Evolutionary conservation across 106 monocot genomes (phyloP).

Genomic region (Dendrobium nobile): DNA sequence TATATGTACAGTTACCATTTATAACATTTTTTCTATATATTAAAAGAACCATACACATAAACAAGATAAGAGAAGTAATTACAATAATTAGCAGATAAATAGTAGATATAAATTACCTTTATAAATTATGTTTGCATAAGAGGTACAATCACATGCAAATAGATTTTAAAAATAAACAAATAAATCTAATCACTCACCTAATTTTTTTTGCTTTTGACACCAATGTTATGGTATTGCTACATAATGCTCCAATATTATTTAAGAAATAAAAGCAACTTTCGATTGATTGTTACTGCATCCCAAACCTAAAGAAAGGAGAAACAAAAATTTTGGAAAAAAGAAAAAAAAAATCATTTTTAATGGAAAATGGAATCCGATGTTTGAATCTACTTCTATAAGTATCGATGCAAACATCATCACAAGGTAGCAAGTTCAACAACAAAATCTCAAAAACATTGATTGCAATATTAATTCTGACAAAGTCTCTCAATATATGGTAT

Average conservation of each 20-base stretch:
- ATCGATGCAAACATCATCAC: not conserved
- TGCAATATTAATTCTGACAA: not conserved
- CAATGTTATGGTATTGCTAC: conserved; percentile 98
- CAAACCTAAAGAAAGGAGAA: conserved; percentile 55
- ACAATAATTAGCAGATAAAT: too few species aligned
- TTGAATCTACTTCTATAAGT: not conserved
- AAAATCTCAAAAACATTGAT: not conserved
- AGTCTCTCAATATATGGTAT: not conserved
- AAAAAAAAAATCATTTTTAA: not conserved
- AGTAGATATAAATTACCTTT: too few species aligned
- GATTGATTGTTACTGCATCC: conserved; percentile 94
- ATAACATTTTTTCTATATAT: too few species aligned
- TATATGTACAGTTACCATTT: too few species aligned
- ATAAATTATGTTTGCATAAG: too few species aligned
- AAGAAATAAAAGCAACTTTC: conserved; percentile 81
- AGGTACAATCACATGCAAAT: not conserved
- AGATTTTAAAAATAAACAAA: conserved; percentile 9
- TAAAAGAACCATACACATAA: too few species aligned
- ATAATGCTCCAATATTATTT: conserved; percentile 90
- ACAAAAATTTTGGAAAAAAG: not conserved
- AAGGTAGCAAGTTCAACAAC: not conserved
- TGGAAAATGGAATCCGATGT: not conserved
- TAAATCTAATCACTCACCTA: conserved; percentile 51
- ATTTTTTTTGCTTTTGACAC: conserved; percentile 93
- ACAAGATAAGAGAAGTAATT: too few species aligned